These are phyloP conservation scores for Arthromyces matolae DNA, from an alignment of 768 basidiomycete species.

Conservation along the genomic window DNA sequence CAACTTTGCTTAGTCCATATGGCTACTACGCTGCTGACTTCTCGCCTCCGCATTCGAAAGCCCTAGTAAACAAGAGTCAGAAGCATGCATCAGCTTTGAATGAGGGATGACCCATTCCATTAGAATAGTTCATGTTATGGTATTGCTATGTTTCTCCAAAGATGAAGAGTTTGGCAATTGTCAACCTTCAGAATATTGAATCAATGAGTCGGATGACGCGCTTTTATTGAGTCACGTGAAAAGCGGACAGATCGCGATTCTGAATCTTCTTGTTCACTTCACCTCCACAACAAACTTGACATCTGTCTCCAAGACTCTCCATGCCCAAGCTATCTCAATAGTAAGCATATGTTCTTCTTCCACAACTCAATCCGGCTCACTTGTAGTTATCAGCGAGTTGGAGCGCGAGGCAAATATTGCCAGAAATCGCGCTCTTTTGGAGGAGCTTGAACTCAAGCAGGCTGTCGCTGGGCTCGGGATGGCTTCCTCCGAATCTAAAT, in stretches of 20 bases:
- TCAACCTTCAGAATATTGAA: no score
- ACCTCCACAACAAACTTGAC: not conserved
- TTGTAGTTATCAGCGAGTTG: conserved; percentile 60
- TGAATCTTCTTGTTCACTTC: not conserved
- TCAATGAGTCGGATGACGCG: no score
- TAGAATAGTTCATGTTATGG: no score
- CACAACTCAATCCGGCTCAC: no score
- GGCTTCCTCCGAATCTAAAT: conserved; percentile 35
- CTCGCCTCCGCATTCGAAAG: conserved; percentile 6
- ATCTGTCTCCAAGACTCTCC: not conserved
- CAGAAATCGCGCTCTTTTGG: conserved; percentile 70
- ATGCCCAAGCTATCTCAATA: conserved; percentile 51
- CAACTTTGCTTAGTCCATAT: conserved; percentile 59
- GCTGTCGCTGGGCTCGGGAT: conserved; percentile 47
- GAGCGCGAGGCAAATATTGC: conserved; percentile 82
- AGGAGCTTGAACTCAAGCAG: conserved; percentile 64
- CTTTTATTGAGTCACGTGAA: no score
- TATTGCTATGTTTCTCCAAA: no score
- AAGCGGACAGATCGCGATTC: no score
- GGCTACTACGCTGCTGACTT: conserved; percentile 62
- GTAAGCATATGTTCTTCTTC: no score
- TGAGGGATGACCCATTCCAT: no score
- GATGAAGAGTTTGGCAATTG: no score
- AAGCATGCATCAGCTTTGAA: no score
- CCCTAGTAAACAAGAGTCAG: conserved; percentile 4